phyloP scores from a whole-genome alignment of 495 filamentous ascomycete genomes.

The Neurospora sp. region DNA sequence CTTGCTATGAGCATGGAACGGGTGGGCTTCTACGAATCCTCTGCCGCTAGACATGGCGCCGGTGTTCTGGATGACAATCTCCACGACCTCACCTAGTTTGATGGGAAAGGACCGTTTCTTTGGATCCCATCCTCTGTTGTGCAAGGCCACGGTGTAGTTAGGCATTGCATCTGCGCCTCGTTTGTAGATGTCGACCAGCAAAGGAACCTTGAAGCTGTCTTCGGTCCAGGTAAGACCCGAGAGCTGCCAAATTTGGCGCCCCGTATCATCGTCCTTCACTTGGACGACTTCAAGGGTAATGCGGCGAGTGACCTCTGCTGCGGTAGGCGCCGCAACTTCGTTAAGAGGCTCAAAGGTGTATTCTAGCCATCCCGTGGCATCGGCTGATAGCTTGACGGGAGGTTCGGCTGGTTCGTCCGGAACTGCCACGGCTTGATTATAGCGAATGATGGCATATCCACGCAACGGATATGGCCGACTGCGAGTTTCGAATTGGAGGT shows the following conservation, averaged over 20 bases:
- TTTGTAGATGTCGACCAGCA: constrained; percentile 47
- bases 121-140: constrained; percentile 44
- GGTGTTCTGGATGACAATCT: constrained; percentile 48
- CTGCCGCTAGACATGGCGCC: constrained; percentile 19
- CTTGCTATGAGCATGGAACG: constrained; percentile 49
- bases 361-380: constrained; percentile 38
- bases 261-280: constrained; percentile 8
- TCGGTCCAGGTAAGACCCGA: constrained; percentile 39
- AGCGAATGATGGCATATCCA: constrained; percentile 45
- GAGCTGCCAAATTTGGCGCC: constrained; percentile 13
- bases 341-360: constrained; percentile 38
- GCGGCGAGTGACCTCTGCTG: constrained; percentile 43
- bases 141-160: constrained; percentile 30
- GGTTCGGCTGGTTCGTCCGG: constrained; percentile 13
- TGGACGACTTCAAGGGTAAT: constrained; percentile 34
- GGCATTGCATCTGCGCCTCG: constrained; percentile 29
- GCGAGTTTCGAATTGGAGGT: constrained; percentile 43
- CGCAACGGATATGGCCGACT: constrained; percentile 33
- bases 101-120: constrained; percentile 40
- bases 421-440: constrained; percentile 16
- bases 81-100: constrained; percentile 49
- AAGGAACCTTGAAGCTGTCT: constrained; percentile 27
- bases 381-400: constrained; percentile 30
- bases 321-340: constrained; percentile 29
- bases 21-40: constrained; percentile 46